Conservation (phyloP, 192 early-diverging fungal species). For the Entomortierella beljakovae region DNA sequence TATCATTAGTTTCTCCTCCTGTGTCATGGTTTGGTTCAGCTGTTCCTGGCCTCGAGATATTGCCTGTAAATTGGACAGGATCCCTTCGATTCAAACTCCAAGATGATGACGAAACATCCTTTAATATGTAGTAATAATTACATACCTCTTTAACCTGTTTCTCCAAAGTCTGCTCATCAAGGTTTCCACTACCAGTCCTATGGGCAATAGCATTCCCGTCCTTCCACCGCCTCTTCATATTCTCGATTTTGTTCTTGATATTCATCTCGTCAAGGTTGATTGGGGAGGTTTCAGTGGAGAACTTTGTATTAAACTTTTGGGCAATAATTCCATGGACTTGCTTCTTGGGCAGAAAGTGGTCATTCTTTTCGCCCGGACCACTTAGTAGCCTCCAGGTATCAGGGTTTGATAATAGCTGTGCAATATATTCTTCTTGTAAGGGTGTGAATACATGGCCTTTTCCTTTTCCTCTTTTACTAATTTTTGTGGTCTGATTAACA, state of each 20-base stretch:
- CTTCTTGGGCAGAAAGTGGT: not conserved
- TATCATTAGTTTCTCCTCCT: no score
- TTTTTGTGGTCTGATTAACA: no score
- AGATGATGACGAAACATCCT: not conserved
- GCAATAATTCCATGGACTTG: not conserved
- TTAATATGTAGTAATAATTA: not conserved
- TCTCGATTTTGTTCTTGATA: no score
- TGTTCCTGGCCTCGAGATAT: no score
- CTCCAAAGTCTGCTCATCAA: not conserved
- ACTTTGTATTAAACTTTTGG: not conserved
- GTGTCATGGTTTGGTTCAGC: no score
- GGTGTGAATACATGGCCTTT: not conserved
- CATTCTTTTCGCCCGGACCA: slow-evolving; percentile 5
- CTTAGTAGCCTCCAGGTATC: slow-evolving; percentile 1
- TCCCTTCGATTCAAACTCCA: no score
- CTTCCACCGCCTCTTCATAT: not conserved
- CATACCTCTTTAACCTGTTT: not conserved
- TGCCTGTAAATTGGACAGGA: no score
- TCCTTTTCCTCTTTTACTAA: not conserved
- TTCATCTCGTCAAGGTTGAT: no score
- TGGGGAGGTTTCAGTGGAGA: no score
- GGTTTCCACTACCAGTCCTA: not conserved
- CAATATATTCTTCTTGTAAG: slow-evolving; percentile 3
- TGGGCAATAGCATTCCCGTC: not conserved
- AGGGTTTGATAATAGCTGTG: slow-evolving; percentile 1